phyloP scores from a whole-genome alignment of 1,284 basidiomycete species.

The Microstroma glucosiphilum region DNA sequence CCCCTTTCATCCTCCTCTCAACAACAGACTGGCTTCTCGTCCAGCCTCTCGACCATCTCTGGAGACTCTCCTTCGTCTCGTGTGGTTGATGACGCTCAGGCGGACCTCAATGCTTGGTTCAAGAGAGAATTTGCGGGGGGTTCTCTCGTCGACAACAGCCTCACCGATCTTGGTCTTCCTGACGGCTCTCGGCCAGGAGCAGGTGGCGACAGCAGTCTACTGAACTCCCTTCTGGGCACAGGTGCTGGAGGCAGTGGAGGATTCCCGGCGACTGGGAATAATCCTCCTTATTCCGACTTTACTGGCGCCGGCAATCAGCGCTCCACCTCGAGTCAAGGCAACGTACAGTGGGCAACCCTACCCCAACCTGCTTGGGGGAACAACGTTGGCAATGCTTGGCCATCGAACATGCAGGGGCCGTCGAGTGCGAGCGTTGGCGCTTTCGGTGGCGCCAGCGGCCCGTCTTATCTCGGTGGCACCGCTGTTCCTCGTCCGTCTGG shows the following conservation, averaged over 20 bases:
- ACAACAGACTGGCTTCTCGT: background rate
- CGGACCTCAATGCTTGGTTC: slow-evolving; percentile 7
- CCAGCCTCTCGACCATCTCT: slow-evolving; percentile 36
- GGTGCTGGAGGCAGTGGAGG: no score
- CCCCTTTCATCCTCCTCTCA: slow-evolving; percentile 76
- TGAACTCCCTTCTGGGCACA: no score
- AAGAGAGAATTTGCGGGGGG: background rate
- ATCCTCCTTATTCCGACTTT: background rate
- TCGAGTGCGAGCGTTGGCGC: no score
- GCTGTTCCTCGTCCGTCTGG: no score
- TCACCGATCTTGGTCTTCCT: background rate
- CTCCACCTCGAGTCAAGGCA: background rate
- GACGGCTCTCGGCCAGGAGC: background rate
- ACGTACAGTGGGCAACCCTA: background rate
- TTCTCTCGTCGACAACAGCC: background rate
- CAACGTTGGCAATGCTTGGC: background rate
- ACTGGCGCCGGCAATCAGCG: background rate
- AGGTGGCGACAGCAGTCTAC: background rate
- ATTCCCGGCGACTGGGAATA: no score
- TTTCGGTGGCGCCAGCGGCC: no score
- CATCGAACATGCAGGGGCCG: no score
- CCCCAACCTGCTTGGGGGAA: background rate
- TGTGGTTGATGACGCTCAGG: background rate
- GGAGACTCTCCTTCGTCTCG: background rate
- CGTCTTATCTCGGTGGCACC: no score